Conservation (phyloP, 495 filamentous ascomycete species). For the Haplographium delicatum region DNA sequence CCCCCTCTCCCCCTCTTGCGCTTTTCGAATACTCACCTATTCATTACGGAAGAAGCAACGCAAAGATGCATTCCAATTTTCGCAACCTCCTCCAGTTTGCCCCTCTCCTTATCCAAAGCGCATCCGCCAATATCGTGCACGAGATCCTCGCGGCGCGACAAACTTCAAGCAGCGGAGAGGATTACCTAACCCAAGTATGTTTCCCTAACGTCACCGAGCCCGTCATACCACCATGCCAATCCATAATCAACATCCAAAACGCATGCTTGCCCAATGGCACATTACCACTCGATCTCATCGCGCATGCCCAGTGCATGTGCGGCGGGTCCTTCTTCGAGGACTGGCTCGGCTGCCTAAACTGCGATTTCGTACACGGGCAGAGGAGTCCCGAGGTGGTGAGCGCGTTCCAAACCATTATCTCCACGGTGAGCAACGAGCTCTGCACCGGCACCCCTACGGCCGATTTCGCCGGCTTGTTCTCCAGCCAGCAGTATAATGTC, state of each 20-base stretch:
- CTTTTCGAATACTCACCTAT: too few species aligned
- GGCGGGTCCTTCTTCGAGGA: conserved; percentile 34
- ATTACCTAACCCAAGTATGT: conserved; percentile 12
- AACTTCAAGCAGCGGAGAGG: too few species aligned
- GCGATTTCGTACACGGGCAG: conserved; percentile 32
- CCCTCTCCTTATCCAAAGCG: too few species aligned
- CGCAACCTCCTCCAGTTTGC: too few species aligned
- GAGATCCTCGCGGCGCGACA: too few species aligned
- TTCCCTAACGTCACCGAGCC: conserved; percentile 12
- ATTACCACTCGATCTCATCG: conserved; percentile 27
- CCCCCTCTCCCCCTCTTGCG: too few species aligned
- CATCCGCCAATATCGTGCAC: too few species aligned
- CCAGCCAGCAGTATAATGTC: conserved; percentile 15
- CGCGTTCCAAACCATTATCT: conserved; percentile 27
- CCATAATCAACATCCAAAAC: conserved; percentile 17
- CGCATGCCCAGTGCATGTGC: conserved; percentile 39
- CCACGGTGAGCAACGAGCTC: conserved; percentile 24
- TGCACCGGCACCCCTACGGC: conserved; percentile 30
- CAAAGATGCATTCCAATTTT: too few species aligned
- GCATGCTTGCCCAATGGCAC: conserved; percentile 19
- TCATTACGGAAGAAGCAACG: too few species aligned
- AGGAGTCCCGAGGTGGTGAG: conserved; percentile 25
- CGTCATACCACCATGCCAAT: conserved; percentile 17
- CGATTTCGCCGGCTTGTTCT: conserved; percentile 25
- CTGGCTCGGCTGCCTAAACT: conserved; percentile 33